Evolutionary conservation across 2,329 filamentous ascomycete species (phyloP), one percentile per base, ranked within the genome.

Genomic region (Penicillium sp.): DNA sequence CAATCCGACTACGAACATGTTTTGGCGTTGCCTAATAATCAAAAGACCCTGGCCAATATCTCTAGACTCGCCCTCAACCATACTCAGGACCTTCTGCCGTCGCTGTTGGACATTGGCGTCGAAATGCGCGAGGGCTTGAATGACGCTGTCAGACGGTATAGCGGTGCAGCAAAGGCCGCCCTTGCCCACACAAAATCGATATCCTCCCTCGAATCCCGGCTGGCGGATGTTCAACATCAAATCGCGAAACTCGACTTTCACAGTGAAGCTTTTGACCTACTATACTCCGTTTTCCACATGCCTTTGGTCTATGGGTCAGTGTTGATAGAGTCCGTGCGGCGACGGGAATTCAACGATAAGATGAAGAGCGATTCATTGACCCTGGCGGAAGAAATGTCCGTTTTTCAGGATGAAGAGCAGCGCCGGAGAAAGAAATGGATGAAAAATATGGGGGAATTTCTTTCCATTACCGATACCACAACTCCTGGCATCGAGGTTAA

Each of bases 301-400:
- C 95, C 95, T 0, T 90, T 90, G 60, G 88, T 96, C 69, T 99
- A 98, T 74, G 93, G 93, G 0, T 93, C 93, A 2, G 91, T 97
- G 62, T 82, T 96, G 21, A 86, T 92, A 3, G 95, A 99, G 77
- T 90, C 92, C 17, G 87, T 97, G 46, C 87, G 91, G 61, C 89
- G 95, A 23, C 89, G 89, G 38, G 93, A 97, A 78, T 99, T 95
- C 93, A 88, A 87, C 13, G 92, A 96, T 56, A 97, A 96, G 77
- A 90, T 98, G 76, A 92, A 90, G 73, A 85, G 87, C 2, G 95
- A 98, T 71, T 95, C 94, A 0, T 89, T 91, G 2, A 92, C 90
- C 0, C 81, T 99, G 29, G 92, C 93, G 29, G 96, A 98, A 74
- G 94, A 98, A 73, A 92, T 98, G 85, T 92, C 93, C 1, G 82